phyloP scores from a whole-genome alignment of 805 yeast genomes.

The Teunomyces kruisii region DNA sequence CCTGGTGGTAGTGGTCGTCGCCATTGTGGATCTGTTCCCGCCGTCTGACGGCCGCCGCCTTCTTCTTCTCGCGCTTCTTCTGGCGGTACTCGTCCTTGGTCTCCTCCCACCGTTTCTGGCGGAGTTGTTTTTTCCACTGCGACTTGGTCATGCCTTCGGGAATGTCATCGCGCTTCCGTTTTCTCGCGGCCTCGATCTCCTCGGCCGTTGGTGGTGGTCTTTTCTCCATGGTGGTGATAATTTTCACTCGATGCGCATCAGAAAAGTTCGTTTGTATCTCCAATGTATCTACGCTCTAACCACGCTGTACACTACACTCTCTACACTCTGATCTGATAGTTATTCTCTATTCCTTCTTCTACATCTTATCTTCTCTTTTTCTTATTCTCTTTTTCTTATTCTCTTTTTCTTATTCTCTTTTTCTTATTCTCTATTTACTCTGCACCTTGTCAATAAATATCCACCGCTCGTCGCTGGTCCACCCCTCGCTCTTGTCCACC shows the following conservation, averaged over 20 bases:
- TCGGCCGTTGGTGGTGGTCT: constrained; percentile 12
- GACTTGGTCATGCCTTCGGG: constrained; percentile 89
- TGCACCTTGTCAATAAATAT: background rate
- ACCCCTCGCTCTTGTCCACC: constrained; percentile 34
- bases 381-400: background rate
- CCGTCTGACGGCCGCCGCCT: constrained; percentile 29
- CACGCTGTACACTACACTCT: no score
- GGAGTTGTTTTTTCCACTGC: constrained; percentile 77
- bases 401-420: background rate
- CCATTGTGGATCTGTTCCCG: constrained; percentile 24
- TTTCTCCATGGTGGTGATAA: constrained; percentile 2
- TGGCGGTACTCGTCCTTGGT: constrained; percentile 60
- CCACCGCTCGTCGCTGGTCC: background rate
- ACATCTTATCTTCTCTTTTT: no score
- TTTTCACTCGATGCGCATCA: constrained; percentile 3
- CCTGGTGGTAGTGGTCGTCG: constrained; percentile 26
- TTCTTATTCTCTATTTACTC: background rate
- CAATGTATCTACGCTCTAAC: no score
- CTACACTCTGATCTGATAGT: no score
- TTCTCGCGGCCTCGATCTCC: constrained; percentile 13
- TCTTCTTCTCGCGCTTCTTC: constrained; percentile 55
- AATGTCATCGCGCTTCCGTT: constrained; percentile 21
- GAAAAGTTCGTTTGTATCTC: no score
- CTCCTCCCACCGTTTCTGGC: constrained; percentile 58
- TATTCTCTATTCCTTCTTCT: no score